Base-by-base conservation (phyloP, 129 eudicot species). In the Gnaphalium uliginosum region DNA sequence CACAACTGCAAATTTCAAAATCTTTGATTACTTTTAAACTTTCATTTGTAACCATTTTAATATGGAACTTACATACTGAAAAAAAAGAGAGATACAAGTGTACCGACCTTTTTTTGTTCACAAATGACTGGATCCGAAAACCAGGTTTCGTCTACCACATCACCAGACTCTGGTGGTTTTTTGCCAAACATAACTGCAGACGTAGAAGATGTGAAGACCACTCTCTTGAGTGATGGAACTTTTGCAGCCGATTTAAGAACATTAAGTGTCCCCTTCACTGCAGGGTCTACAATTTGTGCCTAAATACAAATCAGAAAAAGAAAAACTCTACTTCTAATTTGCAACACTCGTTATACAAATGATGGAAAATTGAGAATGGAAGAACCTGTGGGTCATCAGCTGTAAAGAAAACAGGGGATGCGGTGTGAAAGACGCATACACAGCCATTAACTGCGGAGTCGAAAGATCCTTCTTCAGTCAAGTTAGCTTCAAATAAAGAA, bases 91-190 rank as follows among this genome's bases (percentile, higher is more conserved):
- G 4, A 29, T 3, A 1, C 2, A 29, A 25, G 13, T 46, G 24
- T 21, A 29, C 32, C 32, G 32, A 81, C 86, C 83, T 78, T 75
- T 19, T 77, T 39, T 66, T 84, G 72, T 72, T 78, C 76, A 58
- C 88, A 82, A 43, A 68, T 27, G 51, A 8, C 66, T 14, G 81
- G 75, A 77, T 82, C 83, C 23, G 85, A 84, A 68, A 82, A 84
- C 92, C 92, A 87, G 37, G 76, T 87, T 81, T 87, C 92, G 74
- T 87, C 87, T n/a, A 84, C 75, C 51, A 76, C 68, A 53, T 48
- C 81, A 64, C 72, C 89, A 76, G 80, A 77, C 30, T 39, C 75
- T 10, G 43, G 32, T 29, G 58, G 73, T 26, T 63, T 22, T 50
- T 82, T 17, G 51, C 57, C 62, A 76, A 22, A 11, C 39, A 66